Conservation (phyloP, 2,329 filamentous ascomycete species). For the Scedosporium apiospermum region DNA sequence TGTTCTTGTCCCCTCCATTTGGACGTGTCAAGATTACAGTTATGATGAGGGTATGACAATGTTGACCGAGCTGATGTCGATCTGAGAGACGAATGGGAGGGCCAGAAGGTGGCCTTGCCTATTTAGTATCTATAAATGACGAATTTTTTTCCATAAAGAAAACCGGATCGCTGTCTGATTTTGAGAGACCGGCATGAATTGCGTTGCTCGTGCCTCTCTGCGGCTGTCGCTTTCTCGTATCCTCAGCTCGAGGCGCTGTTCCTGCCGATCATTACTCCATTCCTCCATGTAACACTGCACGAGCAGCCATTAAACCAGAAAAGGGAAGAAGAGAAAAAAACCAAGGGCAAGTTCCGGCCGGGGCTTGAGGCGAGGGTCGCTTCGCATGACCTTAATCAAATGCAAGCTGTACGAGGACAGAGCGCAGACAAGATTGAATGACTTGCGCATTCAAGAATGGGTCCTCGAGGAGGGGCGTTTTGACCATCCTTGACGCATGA, state of each 20-base stretch:
- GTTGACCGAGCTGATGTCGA: not conserved
- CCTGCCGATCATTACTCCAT: not conserved
- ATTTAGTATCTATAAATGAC: not conserved
- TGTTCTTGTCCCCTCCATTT: not conserved
- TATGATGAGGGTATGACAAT: constrained; percentile 4
- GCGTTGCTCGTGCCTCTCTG: too few species aligned
- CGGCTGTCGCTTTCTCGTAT: not conserved
- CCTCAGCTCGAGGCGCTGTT: not conserved
- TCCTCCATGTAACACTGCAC: not conserved
- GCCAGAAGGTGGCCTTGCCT: not conserved
- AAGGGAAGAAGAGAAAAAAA: not conserved
- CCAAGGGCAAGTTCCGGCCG: not conserved
- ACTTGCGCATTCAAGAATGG: too few species aligned
- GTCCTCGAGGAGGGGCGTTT: too few species aligned
- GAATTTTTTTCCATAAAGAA: not conserved
- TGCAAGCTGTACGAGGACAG: not conserved
- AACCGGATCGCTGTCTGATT: too few species aligned
- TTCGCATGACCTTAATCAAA: not conserved
- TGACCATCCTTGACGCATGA: too few species aligned
- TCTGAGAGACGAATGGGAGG: not conserved
- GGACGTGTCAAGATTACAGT: not conserved
- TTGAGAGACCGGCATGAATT: too few species aligned
- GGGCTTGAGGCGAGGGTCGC: not conserved
- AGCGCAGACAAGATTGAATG: not conserved
- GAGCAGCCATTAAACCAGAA: not conserved